Evolutionary conservation across 495 filamentous ascomycete genomes (phyloP), one percentile per base, ranked within the genome.

Genomic region (Podospora anserina): DNA sequence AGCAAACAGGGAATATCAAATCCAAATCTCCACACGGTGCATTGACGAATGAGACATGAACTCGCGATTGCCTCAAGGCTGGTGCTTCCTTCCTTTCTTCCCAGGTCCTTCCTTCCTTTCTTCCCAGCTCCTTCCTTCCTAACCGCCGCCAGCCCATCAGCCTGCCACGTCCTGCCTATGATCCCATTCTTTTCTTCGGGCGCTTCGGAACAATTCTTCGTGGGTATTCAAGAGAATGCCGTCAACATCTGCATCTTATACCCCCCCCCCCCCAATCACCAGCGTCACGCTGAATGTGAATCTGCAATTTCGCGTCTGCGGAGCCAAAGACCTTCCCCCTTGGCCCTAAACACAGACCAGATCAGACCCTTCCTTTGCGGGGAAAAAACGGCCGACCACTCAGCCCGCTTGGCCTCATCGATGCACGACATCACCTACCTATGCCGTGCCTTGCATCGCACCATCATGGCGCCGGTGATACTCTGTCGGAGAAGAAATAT

Each of bases 261-360:
- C 23, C 23, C 23, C 23, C 23, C 23, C 1, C 1, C 30, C 3
- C 30, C 30, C 54, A 0, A 56, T 18, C 54, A 20, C 55, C 55
- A 58, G 55, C 55, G 55, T 58, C 55, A 15, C 55, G 55, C 55
- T 58, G 16, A 26, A 58, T 58, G 55, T 26, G 55, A 63, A 63
- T 44, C 61, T 63, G 61, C 20, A 63, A 63, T 63, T 49, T 63
- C 61, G 61, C 61, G 4, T 63, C 60, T n/a, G 19, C 34, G 61
- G 13, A 19, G n/a, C 28, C 30, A 5, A 13, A 23, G 61, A 58
- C 5, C n/a, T 58, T 20, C 11, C 55, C 23, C 54, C 4, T 9
- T 18, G 15, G 11, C 5, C 5, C 55, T 58, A 58, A 26, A 58
- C 23, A 15, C 23, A 61, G 59, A 5, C 28, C 59, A 63, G 11